Evolutionary conservation across 768 basidiomycete species (phyloP).

Genomic region (Gymnopilus junonius): DNA sequence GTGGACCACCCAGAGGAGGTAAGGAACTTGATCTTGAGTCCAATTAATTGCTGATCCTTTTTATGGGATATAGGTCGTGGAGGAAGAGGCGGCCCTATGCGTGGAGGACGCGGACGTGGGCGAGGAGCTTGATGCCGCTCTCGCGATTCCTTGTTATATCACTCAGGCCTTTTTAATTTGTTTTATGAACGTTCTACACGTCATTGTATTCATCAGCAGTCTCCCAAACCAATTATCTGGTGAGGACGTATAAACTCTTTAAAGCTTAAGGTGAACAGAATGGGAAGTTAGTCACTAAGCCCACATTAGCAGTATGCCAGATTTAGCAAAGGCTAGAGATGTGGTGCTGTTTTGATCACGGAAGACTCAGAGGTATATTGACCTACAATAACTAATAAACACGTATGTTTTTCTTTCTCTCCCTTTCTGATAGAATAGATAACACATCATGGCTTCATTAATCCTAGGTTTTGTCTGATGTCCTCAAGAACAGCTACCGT

Average conservation of each 20-base stretch:
- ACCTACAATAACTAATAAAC: too few relatives aligned
- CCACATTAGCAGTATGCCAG: too few relatives aligned
- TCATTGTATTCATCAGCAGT: not conserved
- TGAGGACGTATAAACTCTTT: not conserved
- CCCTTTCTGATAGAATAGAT: too few relatives aligned
- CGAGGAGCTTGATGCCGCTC: slow-evolving; percentile 47
- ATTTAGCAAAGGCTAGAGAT: too few relatives aligned
- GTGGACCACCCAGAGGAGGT: slow-evolving; percentile 46
- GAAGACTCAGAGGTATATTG: too few relatives aligned
- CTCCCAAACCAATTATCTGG: not conserved
- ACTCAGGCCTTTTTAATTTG: not conserved
- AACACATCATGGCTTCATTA: too few relatives aligned
- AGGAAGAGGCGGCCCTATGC: slow-evolving; percentile 57
- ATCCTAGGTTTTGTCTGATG: too few relatives aligned
- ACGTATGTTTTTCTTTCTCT: too few relatives aligned
- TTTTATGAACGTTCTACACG: not conserved
- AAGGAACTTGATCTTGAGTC: not conserved
- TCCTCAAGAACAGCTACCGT: too few relatives aligned
- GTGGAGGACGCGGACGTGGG: slow-evolving; percentile 64
- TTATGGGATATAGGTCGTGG: slow-evolving; percentile 52
- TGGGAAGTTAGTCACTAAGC: too few relatives aligned
- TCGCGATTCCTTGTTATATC: not conserved
- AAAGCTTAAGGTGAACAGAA: not conserved
- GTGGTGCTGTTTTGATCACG: too few relatives aligned
- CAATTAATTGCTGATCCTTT: not conserved